Conservation (phyloP, 306 rosid genomes). For the Acmispon strigosus region DNA sequence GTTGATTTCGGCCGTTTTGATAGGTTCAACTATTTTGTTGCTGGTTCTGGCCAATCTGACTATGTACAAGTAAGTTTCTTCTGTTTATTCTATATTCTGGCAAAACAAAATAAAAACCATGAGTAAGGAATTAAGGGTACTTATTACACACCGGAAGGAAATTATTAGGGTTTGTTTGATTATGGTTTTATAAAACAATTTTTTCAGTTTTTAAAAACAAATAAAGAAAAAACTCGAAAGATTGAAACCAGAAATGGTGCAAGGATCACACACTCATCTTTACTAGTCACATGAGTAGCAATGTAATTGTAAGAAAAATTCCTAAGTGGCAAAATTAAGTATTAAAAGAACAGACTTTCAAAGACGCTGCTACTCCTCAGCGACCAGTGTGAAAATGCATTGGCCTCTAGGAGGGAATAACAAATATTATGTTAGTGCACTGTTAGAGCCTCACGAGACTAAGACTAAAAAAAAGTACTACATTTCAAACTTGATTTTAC, state of each 20-base stretch:
- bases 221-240: neutral
- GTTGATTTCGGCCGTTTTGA: slow-evolving; percentile 84
- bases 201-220: too few species aligned
- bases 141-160: slow-evolving; percentile 8
- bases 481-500: slow-evolving; percentile 10
- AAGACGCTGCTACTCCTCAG: neutral
- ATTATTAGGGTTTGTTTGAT: neutral
- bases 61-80: slow-evolving; percentile 72
- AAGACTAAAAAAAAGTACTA: neutral
- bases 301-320: neutral
- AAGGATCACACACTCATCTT: neutral
- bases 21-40: slow-evolving; percentile 54
- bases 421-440: neutral
- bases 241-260: neutral
- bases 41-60: slow-evolving; percentile 65
- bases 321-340: neutral
- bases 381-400: neutral
- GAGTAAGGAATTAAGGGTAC: slow-evolving; percentile 5
- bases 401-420: slow-evolving; percentile 3
- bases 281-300: neutral
- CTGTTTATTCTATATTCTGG: neutral
- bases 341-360: neutral
- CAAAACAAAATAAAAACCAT: neutral
- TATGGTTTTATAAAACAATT: too few species aligned
- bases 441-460: neutral